Evolutionary conservation across 495 filamentous ascomycete species (phyloP).

Genomic region (Peziza echinospora): DNA sequence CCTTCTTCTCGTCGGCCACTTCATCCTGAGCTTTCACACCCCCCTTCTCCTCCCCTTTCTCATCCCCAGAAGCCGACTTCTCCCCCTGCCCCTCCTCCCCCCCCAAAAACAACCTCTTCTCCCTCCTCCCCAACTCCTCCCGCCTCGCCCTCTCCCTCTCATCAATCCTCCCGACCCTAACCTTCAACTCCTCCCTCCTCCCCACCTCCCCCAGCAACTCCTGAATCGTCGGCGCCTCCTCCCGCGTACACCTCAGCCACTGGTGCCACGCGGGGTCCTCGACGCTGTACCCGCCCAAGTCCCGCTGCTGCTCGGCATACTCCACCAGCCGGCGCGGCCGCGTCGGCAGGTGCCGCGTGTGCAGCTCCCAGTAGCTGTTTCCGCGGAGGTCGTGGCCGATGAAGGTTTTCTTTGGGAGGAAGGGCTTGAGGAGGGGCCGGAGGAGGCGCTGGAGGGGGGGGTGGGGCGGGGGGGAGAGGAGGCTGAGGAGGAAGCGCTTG

Average conservation of each 20-base stretch:
- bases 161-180: slow-evolving; percentile 80
- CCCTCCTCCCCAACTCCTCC: background rate
- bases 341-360: slow-evolving; percentile 33
- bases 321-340: slow-evolving; percentile 45
- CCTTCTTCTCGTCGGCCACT: background rate
- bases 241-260: slow-evolving; percentile 74
- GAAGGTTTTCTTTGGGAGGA: background rate
- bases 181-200: slow-evolving; percentile 40
- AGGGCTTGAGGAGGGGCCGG: too few species aligned
- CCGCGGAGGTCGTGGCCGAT: slow-evolving; percentile 56
- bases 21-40: too few species aligned
- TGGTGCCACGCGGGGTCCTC: slow-evolving; percentile 63
- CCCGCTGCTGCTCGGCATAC: slow-evolving; percentile 15
- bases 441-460: background rate
- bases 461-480: background rate
- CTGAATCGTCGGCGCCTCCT: slow-evolving; percentile 51
- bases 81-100: background rate
- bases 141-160: slow-evolving; percentile 27
- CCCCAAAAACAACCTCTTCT: background rate
- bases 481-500: too few species aligned
- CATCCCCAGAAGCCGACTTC: background rate
- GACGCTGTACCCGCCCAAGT: slow-evolving; percentile 13
- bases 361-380: slow-evolving; percentile 93
- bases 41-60: background rate
- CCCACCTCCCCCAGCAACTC: slow-evolving; percentile 41